Percentiles rank a stretch among this genome's conserved stretches.
Evolutionary conservation across 169 alveolate species (phyloP).

Genomic region (Neospora caninum): DNA sequence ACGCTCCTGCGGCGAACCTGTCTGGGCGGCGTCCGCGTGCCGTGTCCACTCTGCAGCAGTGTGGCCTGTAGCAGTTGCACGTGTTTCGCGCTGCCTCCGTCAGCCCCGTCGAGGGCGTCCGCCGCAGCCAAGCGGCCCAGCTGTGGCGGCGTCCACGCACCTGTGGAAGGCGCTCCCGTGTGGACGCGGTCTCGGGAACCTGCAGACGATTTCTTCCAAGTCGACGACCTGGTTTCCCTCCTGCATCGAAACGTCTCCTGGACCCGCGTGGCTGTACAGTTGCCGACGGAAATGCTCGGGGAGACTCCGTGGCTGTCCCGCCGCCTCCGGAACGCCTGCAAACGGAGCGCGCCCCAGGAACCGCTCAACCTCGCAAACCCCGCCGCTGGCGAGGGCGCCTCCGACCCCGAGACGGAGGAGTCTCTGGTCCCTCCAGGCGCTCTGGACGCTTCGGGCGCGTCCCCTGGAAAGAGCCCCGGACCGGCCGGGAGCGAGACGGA

Average conservation of each 20-base stretch:
- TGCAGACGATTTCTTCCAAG: slow-evolving; percentile 20
- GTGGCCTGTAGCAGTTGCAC: slow-evolving; percentile 36
- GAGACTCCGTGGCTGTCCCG: slow-evolving; percentile 16
- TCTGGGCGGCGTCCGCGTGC: slow-evolving; percentile 10
- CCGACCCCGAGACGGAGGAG: no score
- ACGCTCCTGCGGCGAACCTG: not conserved
- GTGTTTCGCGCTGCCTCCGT: slow-evolving; percentile 4
- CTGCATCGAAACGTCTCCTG: not conserved
- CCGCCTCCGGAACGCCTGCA: not conserved
- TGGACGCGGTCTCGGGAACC: not conserved
- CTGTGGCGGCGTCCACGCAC: not conserved
- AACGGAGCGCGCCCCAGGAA: not conserved
- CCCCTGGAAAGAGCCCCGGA: not conserved
- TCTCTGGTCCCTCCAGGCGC: no score
- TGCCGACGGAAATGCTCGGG: slow-evolving; percentile 3
- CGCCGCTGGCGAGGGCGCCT: no score
- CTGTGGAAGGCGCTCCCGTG: not conserved
- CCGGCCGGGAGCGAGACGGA: not conserved
- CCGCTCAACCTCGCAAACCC: no score
- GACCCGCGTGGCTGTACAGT: slow-evolving; percentile 9
- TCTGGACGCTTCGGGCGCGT: not conserved
- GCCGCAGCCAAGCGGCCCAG: not conserved
- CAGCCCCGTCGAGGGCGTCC: not conserved
- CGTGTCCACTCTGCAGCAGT: slow-evolving; percentile 33
- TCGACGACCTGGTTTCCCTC: not conserved